Evolutionary conservation across 2,329 filamentous ascomycete genomes (phyloP).

Genomic region (Chaetomium strumarium): DNA sequence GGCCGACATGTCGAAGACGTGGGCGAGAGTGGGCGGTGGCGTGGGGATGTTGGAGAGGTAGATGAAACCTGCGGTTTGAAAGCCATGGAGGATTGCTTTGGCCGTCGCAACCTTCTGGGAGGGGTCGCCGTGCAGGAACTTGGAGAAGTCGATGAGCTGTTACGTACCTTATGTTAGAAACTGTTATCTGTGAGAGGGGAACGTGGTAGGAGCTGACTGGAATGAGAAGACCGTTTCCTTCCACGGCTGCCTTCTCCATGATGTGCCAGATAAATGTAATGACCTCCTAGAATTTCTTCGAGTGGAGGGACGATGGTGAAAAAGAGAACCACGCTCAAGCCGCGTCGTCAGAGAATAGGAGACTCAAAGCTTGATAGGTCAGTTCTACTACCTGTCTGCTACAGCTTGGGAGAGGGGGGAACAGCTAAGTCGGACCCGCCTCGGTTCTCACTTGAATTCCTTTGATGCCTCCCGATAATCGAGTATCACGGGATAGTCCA

Average conservation of each 20-base stretch:
- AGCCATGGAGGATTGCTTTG: constrained; percentile 67
- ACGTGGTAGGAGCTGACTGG: constrained; percentile 18
- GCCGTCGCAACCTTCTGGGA: constrained; percentile 60
- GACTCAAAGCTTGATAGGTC: not conserved
- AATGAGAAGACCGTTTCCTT: constrained; percentile 29
- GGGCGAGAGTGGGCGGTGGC: constrained; percentile 48
- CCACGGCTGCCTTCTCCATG: constrained; percentile 32
- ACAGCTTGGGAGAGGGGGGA: too few species aligned
- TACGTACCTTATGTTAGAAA: constrained; percentile 12
- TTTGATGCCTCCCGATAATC: too few species aligned
- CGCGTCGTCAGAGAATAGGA: too few species aligned
- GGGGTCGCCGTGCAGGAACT: constrained; percentile 59
- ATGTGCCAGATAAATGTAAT: not conserved
- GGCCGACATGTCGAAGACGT: constrained; percentile 62
- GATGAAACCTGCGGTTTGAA: constrained; percentile 82
- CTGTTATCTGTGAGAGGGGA: not conserved
- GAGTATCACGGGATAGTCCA: too few species aligned
- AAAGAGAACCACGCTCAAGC: too few species aligned
- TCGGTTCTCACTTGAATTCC: too few species aligned
- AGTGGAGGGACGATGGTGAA: too few species aligned
- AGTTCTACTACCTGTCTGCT: too few species aligned
- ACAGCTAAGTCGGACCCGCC: too few species aligned
- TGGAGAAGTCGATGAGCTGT: constrained; percentile 73
- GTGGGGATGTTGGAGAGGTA: constrained; percentile 81
- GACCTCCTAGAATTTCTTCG: not conserved